phyloP scores from a whole-genome alignment of 164 flowering plant genomes.

The Tetrastigma voinierianum region DNA sequence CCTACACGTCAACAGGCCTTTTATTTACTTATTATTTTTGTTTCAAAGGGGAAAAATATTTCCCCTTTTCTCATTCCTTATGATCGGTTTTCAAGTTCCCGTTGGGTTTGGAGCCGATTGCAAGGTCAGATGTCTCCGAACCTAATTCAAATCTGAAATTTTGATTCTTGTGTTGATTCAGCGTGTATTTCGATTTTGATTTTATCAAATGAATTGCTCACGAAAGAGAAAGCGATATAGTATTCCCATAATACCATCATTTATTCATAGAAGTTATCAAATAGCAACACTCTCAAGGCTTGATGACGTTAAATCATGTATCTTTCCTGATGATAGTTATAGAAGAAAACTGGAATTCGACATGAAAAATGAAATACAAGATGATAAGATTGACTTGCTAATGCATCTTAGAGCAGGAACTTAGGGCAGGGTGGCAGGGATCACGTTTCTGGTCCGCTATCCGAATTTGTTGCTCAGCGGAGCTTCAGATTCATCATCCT shows the following conservation, averaged over 20 bases:
- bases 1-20: no score
- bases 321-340: no score
- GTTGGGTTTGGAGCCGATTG: not conserved
- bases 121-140: not conserved
- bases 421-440: no score
- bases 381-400: not conserved
- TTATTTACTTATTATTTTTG: no score
- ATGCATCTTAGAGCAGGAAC: not conserved
- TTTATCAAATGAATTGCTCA: not conserved
- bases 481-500: constrained; percentile 17
- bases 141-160: not conserved
- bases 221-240: not conserved
- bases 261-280: not conserved
- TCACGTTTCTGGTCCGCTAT: not conserved
- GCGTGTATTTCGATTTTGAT: not conserved
- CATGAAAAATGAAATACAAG: constrained; percentile 1
- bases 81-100: not conserved
- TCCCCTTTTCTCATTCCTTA: no score
- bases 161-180: not conserved
- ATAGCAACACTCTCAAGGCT: not conserved
- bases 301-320: no score
- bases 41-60: no score
- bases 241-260: no score
- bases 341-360: not conserved
- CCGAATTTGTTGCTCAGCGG: constrained; percentile 1